These are phyloP conservation scores for Perkinsus olseni DNA, from an alignment of 169 alveolate species.

Conservation along the genomic window DNA sequence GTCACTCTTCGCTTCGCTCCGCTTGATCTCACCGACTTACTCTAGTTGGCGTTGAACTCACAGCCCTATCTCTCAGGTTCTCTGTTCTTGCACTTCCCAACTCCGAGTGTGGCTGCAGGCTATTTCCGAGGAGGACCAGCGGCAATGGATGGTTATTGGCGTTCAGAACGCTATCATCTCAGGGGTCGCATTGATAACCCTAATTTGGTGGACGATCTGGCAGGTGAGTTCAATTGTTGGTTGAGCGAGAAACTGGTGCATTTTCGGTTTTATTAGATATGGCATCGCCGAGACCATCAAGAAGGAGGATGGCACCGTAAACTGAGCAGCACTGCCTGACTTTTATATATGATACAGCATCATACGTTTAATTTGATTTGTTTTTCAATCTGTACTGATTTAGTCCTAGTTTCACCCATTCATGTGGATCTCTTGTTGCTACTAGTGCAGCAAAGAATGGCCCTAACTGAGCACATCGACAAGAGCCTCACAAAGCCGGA, in stretches of 20 bases:
- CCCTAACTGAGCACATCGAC: no score
- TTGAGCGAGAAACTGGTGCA: not conserved
- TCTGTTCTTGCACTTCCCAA: not conserved
- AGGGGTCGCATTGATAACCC: not conserved
- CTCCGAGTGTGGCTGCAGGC: not conserved
- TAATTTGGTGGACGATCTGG: not conserved
- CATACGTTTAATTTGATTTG: no score
- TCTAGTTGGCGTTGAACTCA: not conserved
- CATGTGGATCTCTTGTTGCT: no score
- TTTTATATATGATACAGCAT: no score
- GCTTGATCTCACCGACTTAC: not conserved
- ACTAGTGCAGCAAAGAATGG: no score
- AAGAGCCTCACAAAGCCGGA: no score
- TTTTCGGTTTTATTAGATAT: not conserved
- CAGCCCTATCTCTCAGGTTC: not conserved
- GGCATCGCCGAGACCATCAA: not conserved
- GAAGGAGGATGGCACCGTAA: not conserved
- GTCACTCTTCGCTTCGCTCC: no score
- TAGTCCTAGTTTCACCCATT: no score
- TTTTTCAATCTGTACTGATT: no score
- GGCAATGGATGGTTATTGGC: not conserved
- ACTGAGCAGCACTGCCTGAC: not conserved
- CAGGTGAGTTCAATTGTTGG: not conserved
- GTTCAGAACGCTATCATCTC: not conserved
- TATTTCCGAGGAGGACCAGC: not conserved